Evolutionary conservation across 371 early-diverging fungal genomes (phyloP).

Genomic region (Lichtheimia corymbifera): DNA sequence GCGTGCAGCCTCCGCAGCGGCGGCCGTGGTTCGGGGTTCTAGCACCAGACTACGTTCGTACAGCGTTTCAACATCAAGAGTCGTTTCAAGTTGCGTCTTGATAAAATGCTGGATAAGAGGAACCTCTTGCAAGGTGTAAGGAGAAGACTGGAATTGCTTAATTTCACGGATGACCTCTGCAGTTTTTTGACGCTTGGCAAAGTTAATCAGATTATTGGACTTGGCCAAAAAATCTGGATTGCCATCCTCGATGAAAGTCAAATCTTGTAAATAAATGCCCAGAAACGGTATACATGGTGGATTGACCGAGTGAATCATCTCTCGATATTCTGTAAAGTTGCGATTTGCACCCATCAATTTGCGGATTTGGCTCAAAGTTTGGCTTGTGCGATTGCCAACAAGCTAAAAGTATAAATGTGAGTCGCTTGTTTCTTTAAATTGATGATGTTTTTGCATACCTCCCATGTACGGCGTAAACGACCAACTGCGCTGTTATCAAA

Average conservation of each 20-base stretch:
- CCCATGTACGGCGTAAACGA: conserved; percentile 91
- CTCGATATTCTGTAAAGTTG: conserved; percentile 87
- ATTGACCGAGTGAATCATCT: conserved; percentile 79
- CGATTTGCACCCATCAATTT: conserved; percentile 77
- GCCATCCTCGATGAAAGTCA: conserved; percentile 94
- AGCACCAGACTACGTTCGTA: conserved; percentile 68
- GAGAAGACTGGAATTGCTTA: conserved; percentile 87
- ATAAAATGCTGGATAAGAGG: conserved; percentile 83
- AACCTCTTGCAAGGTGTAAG: conserved; percentile 77
- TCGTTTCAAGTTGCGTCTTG: conserved; percentile 58
- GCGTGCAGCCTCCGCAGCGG: conserved; percentile 11
- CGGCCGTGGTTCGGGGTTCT: conserved; percentile 59
- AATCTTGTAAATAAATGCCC: conserved; percentile 86
- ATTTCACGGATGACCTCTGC: conserved; percentile 92
- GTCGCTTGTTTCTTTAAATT: background rate
- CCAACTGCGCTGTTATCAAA: conserved; percentile 89
- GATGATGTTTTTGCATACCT: conserved; percentile 26
- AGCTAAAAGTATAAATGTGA: conserved; percentile 18
- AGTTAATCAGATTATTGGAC: conserved; percentile 79
- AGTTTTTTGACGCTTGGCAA: conserved; percentile 85
- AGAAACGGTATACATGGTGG: conserved; percentile 94
- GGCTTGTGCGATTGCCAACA: conserved; percentile 59
- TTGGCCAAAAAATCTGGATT: conserved; percentile 76
- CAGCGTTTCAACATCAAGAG: conserved; percentile 65
- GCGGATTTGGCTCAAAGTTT: conserved; percentile 50